Conservation (phyloP, 2,329 filamentous ascomycete genomes). For the Camptophora hylomeconis region DNA sequence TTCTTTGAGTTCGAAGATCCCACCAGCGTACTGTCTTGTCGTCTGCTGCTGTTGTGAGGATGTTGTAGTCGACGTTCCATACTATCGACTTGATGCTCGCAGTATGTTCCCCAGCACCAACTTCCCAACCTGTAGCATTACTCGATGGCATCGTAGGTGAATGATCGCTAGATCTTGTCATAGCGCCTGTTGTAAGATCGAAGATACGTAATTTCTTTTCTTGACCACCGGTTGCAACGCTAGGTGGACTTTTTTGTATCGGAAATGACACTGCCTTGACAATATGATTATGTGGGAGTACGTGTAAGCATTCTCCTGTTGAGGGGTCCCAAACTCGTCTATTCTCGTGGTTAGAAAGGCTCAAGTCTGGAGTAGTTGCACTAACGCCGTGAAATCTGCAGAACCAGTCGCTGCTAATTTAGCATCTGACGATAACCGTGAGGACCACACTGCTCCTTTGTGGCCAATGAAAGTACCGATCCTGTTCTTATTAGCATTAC, state of each 20-base stretch:
- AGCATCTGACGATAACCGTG: constrained; percentile 76
- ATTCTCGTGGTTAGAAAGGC: constrained; percentile 5
- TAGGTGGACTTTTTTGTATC: constrained; percentile 59
- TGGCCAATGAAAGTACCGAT: constrained; percentile 97
- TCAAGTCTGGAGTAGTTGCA: constrained; percentile 10
- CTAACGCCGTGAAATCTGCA: constrained; percentile 87
- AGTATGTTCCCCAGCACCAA: constrained; percentile 70
- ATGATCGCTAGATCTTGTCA: constrained; percentile 37
- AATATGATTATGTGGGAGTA: constrained; percentile 85
- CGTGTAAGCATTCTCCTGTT: constrained; percentile 76
- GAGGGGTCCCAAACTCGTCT: constrained; percentile 97
- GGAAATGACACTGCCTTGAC: constrained; percentile 88
- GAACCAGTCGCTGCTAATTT: constrained; percentile 82
- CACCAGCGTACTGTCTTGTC: constrained; percentile 93
- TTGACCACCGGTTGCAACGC: constrained; percentile 83
- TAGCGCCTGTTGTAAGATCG: constrained; percentile 46
- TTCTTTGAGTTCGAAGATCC: constrained; percentile 64
- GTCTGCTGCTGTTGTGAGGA: constrained; percentile 77
- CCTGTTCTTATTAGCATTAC: constrained; percentile 28
- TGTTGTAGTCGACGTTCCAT: constrained; percentile 79
- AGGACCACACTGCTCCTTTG: constrained; percentile 97
- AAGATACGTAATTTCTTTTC: constrained; percentile 96
- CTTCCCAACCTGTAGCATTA: constrained; percentile 42
- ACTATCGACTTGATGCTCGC: constrained; percentile 92
- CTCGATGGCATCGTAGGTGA: constrained; percentile 23